A percentile compares a stretch with the other conserved stretches of the same genome.
These are phyloP conservation scores for Vararia minispora DNA, from an alignment of 768 basidiomycete species.

Conservation along the genomic window DNA sequence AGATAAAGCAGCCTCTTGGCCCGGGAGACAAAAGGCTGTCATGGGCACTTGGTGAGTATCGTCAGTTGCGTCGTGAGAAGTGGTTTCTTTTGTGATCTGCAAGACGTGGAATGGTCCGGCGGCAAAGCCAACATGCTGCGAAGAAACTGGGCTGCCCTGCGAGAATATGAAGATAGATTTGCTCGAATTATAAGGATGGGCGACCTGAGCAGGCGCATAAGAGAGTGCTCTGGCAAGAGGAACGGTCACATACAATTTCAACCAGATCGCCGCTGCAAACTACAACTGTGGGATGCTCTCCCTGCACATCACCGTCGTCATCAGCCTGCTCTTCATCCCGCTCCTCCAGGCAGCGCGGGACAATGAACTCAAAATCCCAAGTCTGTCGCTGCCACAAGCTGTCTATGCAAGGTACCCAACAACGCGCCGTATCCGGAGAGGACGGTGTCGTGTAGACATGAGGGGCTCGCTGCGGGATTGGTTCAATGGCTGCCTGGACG, in stretches of 20 bases:
- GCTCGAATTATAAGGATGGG: slow-evolving; percentile 86
- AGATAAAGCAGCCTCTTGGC: slow-evolving; percentile 62
- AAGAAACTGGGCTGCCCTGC: slow-evolving; percentile 77
- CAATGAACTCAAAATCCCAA: slow-evolving; percentile 97
- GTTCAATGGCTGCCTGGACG: background rate
- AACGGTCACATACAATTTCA: slow-evolving; percentile 59
- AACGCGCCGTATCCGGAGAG: slow-evolving; percentile 83
- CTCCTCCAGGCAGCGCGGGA: slow-evolving; percentile 74
- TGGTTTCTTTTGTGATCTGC: slow-evolving; percentile 51
- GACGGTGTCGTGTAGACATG: slow-evolving; percentile 88
- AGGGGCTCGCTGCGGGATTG: slow-evolving; percentile 62
- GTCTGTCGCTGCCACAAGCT: slow-evolving; percentile 93
- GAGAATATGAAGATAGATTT: slow-evolving; percentile 93
- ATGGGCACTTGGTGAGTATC: slow-evolving; percentile 63
- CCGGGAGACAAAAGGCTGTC: slow-evolving; percentile 89
- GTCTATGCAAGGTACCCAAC: slow-evolving; percentile 98
- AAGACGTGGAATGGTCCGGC: slow-evolving; percentile 88
- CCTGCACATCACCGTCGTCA: slow-evolving; percentile 38
- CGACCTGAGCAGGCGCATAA: slow-evolving; percentile 42
- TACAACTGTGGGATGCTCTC: slow-evolving; percentile 70
- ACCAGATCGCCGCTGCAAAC: slow-evolving; percentile 91
- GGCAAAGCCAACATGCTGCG: slow-evolving; percentile 94
- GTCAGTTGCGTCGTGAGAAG: slow-evolving; percentile 47
- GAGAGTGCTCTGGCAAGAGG: slow-evolving; percentile 1
- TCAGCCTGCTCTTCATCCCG: slow-evolving; percentile 30